Percentiles rank a stretch among this genome's conserved stretches.
Conservation (phyloP, 352 stramenopile genomes). For the Globisporangium apiculatum region DNA sequence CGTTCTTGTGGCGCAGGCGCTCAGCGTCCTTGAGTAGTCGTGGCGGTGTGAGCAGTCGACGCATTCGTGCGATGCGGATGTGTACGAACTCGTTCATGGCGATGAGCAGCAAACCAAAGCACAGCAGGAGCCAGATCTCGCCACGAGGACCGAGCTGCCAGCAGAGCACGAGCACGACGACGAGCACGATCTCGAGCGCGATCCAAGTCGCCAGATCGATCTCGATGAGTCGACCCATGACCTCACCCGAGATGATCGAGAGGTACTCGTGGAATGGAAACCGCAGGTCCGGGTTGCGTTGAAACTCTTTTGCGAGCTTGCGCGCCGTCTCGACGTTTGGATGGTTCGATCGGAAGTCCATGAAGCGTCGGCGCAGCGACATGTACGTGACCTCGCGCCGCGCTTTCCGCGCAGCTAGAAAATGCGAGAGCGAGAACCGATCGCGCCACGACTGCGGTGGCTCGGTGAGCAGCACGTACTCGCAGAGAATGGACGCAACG, state of each 20-base stretch:
- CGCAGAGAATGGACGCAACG: slow-evolving; percentile 46
- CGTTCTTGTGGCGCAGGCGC: slow-evolving; percentile 40
- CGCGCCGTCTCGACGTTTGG: slow-evolving; percentile 32
- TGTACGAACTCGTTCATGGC: slow-evolving; percentile 42
- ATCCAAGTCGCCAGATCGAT: slow-evolving; percentile 70
- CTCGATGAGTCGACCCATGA: slow-evolving; percentile 65
- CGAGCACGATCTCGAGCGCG: slow-evolving; percentile 44
- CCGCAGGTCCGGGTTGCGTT: slow-evolving; percentile 36
- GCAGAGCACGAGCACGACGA: slow-evolving; percentile 36
- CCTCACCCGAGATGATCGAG: slow-evolving; percentile 65
- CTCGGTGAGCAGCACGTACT: slow-evolving; percentile 52
- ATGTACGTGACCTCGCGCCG: slow-evolving; percentile 62
- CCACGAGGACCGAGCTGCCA: slow-evolving; percentile 25
- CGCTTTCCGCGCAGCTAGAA: slow-evolving; percentile 24
- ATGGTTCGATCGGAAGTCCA: slow-evolving; percentile 70
- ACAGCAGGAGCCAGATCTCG: slow-evolving; percentile 38
- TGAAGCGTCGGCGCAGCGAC: slow-evolving; percentile 49
- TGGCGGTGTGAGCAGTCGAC: slow-evolving; percentile 41
- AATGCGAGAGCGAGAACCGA: slow-evolving; percentile 24
- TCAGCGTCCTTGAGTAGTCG: slow-evolving; percentile 51
- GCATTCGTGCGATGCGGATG: slow-evolving; percentile 41
- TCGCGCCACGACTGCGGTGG: slow-evolving; percentile 27
- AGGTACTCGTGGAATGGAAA: slow-evolving; percentile 81
- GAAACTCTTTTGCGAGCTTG: slow-evolving; percentile 52
- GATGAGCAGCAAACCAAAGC: slow-evolving; percentile 31